phyloP scores from a whole-genome alignment of 2,329 filamentous ascomycete genomes.

The Scopulariopsis brevicaulis region DNA sequence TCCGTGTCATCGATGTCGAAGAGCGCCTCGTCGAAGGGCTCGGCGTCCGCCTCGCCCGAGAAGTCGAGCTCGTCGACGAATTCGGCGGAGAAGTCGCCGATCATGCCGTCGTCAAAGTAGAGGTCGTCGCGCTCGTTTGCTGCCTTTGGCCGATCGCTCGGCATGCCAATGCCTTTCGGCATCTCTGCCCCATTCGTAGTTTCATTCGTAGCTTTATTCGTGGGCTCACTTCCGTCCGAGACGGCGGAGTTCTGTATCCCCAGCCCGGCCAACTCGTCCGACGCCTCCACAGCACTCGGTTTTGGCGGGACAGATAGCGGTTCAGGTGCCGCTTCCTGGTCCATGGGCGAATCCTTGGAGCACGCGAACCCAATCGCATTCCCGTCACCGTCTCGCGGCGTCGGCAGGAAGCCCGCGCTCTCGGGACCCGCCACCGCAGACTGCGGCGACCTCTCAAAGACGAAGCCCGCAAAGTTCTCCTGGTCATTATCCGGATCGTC shows the following conservation, averaged over 20 bases:
- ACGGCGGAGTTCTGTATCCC: constrained; percentile 26
- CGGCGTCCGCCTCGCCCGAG: constrained; percentile 30
- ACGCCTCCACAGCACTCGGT: not conserved
- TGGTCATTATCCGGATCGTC: constrained; percentile 42
- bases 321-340: constrained; percentile 6
- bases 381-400: constrained; percentile 43
- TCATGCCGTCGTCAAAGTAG: constrained; percentile 57
- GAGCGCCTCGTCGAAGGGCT: constrained; percentile 59
- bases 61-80: constrained; percentile 32
- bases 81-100: constrained; percentile 28
- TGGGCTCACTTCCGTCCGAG: not conserved
- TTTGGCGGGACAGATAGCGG: not conserved
- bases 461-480: constrained; percentile 49
- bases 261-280: constrained; percentile 21
- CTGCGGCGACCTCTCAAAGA: constrained; percentile 41
- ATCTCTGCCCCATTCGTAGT: not conserved
- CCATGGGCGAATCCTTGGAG: constrained; percentile 25
- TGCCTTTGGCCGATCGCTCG: not conserved
- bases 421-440: constrained; percentile 39
- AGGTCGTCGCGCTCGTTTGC: constrained; percentile 39
- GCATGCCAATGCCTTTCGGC: not conserved
- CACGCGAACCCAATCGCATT: constrained; percentile 45
- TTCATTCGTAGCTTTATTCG: not conserved
- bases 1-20: constrained; percentile 60
- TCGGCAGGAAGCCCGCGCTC: constrained; percentile 32